Base-by-base conservation (phyloP, 1,284 basidiomycete genomes). In the Papiliotrema fonsecae region DNA sequence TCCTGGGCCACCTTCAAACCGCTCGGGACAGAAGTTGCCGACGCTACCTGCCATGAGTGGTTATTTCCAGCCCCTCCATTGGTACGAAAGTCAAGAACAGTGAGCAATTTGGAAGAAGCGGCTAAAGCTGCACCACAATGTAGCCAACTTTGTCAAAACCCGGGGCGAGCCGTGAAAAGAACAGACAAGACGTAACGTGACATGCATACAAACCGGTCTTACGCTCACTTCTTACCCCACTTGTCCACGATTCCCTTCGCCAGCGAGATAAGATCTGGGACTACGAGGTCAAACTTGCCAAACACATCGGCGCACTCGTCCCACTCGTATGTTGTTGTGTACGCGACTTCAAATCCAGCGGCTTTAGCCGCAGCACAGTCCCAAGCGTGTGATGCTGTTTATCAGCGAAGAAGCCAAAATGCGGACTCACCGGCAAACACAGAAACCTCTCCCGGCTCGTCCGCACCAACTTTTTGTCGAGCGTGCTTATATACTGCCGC, bases 241-340 rank as follows among this genome's bases (percentile, higher is more conserved):
- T 63, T 61, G 38, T 59, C 58, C 3, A 63, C 61, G 49, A 63
- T 63, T 19, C 55, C 61, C 45, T 51, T 47, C 38, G 57, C 61
- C 21, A 63, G 43, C 5, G 52, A 40, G 16, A 55, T 31, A 7
- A 63, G 51, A 38, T 59, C 58, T 13, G 48, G 52, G 11, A 52
- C 42, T 30, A 59, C 58, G n/a, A 63, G 31, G 37, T 63, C 61
- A 9, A 52, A 30, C 40, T 58, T 58, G 28, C 61, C 61, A 43
- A 63, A 63, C 47, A 63, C 53, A 7, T 32, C 42, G 9, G 49
- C 52, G 39, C 61, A 63, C 45, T 51, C 53, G 47, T 63, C 58
- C 43, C 49, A 53, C 50, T 63, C 61, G 52, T 63, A 63, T 7
- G 57, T 61, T 4, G 59, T 60, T 1, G 57, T 61, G 50, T 63